Evolutionary conservation across 495 filamentous ascomycete genomes (phyloP), one percentile per base, ranked within the genome.

Genomic region (Recurvomyces mirabilis): DNA sequence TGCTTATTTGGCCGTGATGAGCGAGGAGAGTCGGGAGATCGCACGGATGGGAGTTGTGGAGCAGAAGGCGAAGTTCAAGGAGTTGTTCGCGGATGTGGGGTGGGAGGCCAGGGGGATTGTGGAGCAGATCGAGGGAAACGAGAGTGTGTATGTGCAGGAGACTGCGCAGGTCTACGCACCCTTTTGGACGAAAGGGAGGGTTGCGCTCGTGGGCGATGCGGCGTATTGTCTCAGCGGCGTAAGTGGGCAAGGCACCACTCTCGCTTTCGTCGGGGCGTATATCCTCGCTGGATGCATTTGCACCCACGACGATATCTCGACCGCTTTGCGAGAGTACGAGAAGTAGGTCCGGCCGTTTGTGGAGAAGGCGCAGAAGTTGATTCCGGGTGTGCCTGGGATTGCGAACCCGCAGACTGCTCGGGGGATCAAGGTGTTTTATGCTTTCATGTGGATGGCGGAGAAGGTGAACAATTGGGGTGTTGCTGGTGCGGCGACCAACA

Each of bases 241-340:
- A 22, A 55, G 43, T 10, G 60, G 56, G 1, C 39, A 60, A 49
- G 61, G 60, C 3, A 60, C 61, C 2, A 59, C 53, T 3, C 26
- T 40, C 5, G 44, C 57, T 4, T 43, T 60, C 4, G 34, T 55
- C 10, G 60, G 60, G 5, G 48, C 59, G 4, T 63, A 59, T 26
- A 45, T 63, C 4, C 54, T 63, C 2, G 58, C 58, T 12, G 60
- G 58, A n/a, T 59, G 60, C 29, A 39, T 63, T 23, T 25, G 20
- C 21, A 46, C 41, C 13, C 29, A 55, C 23, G 17, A 24, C 20
- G 37, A 52, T n/a, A 18, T 33, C 21, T 14, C 20, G 5, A 41
- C 38, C 19, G 43, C 47, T 3, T 20, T 54, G 29, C 19, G 19
- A 26, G 41, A 46, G 25, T 52, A 51, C 35, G 52, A 51, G 26